Evolutionary conservation across 768 basidiomycete genomes (phyloP).

Genomic region (Collybia sordida): DNA sequence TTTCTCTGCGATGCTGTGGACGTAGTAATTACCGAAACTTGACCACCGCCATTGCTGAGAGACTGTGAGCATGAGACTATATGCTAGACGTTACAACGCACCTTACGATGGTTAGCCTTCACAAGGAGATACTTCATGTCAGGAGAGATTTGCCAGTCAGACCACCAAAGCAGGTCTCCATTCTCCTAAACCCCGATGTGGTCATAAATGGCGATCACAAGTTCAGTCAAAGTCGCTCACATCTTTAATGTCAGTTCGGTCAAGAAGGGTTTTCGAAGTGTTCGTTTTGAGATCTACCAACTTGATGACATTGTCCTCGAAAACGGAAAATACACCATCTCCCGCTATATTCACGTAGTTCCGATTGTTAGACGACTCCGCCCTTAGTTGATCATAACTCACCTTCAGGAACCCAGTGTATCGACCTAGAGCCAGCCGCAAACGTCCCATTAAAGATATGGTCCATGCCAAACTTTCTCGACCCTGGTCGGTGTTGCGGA

Average conservation of each 20-base stretch:
- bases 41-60: conserved; percentile 92
- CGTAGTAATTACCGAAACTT: conserved; percentile 87
- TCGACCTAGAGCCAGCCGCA: conserved; percentile 32
- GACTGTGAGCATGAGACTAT: neutral
- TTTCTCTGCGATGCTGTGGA: conserved; percentile 76
- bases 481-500: conserved; percentile 51
- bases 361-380: neutral
- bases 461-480: conserved; percentile 77
- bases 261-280: conserved; percentile 59
- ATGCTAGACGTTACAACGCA: conserved; percentile 18
- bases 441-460: conserved; percentile 95
- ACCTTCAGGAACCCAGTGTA: conserved; percentile 96
- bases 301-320: conserved; percentile 61
- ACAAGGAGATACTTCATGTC: conserved; percentile 91
- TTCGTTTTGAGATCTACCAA: conserved; percentile 83
- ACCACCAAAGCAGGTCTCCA: conserved; percentile 49
- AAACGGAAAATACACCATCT: conserved; percentile 86
- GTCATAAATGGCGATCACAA: neutral
- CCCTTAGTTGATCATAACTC: conserved; percentile 13
- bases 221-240: conserved; percentile 37
- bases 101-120: conserved; percentile 74
- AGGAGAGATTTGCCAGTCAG: conserved; percentile 79
- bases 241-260: conserved; percentile 57
- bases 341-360: conserved; percentile 55
- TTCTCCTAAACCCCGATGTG: conserved; percentile 42